These are phyloP conservation scores for Rhodotorula glutinis DNA, from an alignment of 1,284 basidiomycete genomes.

Conservation along the genomic window DNA sequence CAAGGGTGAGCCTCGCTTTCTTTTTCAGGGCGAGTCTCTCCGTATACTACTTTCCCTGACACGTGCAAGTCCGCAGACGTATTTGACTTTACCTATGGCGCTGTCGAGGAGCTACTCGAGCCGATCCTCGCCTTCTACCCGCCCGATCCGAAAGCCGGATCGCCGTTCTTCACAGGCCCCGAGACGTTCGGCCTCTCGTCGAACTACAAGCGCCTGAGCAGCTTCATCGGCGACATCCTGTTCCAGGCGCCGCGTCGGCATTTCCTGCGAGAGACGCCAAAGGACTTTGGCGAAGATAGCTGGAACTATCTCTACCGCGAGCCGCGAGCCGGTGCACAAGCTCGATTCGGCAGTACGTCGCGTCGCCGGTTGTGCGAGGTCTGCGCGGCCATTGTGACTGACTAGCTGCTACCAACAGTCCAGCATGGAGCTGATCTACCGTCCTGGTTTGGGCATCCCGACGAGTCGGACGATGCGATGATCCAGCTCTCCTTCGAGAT, in stretches of 20 bases:
- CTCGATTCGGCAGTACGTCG: constrained; percentile 22
- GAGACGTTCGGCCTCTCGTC: constrained; percentile 21
- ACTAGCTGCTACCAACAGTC: constrained; percentile 1
- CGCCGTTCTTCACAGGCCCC: constrained; percentile 22
- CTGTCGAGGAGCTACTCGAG: constrained; percentile 30
- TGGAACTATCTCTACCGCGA: constrained; percentile 35
- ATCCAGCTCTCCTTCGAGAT: constrained; percentile 27
- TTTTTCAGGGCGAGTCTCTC: background rate
- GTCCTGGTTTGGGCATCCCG: constrained; percentile 33
- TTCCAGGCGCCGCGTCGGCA: constrained; percentile 38
- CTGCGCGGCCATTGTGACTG: background rate
- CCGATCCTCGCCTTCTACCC: constrained; percentile 33
- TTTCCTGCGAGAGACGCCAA: constrained; percentile 38
- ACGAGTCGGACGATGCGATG: constrained; percentile 15
- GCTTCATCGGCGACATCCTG: constrained; percentile 35
- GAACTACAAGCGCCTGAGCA: constrained; percentile 23
- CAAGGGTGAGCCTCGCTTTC: constrained; percentile 7
- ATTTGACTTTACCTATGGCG: constrained; percentile 38
- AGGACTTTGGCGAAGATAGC: constrained; percentile 37
- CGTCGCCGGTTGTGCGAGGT: too few relatives aligned
- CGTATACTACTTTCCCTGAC: too few relatives aligned
- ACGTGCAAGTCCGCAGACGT: constrained; percentile 1
- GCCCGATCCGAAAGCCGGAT: constrained; percentile 15
- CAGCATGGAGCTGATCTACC: constrained; percentile 35
- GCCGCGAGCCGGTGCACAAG: constrained; percentile 11